Conservation (phyloP, 108 stramenopile genomes). For the Conticribra weissflogii region DNA sequence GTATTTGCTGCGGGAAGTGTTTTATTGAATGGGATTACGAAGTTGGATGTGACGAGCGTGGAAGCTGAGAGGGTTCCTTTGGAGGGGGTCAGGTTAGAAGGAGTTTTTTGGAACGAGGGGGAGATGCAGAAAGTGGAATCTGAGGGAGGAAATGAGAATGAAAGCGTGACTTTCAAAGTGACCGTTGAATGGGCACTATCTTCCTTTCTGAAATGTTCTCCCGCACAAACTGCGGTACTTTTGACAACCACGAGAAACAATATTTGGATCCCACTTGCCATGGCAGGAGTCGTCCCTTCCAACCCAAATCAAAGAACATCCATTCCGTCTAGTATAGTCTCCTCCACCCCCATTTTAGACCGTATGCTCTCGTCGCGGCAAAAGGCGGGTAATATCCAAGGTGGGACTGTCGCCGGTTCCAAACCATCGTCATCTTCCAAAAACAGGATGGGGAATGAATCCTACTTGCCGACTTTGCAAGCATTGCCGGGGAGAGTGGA, state of each 20-base stretch:
- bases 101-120: slow-evolving; percentile 33
- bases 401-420: slow-evolving; percentile 30
- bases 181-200: slow-evolving; percentile 62
- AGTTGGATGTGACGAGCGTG: slow-evolving; percentile 76
- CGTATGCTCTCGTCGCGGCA: no score
- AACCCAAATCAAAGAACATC: slow-evolving; percentile 15
- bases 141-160: no score
- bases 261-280: slow-evolving; percentile 58
- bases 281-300: slow-evolving; percentile 60
- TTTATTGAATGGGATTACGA: slow-evolving; percentile 78
- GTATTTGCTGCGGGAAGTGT: slow-evolving; percentile 83
- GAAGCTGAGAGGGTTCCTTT: slow-evolving; percentile 69
- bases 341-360: slow-evolving; percentile 78
- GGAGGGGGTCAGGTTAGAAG: slow-evolving; percentile 54
- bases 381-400: no score
- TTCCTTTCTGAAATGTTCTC: slow-evolving; percentile 68
- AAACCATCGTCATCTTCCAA: slow-evolving; percentile 15
- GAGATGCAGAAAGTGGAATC: slow-evolving; percentile 2
- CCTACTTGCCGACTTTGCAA: slow-evolving; percentile 85
- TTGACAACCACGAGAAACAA: slow-evolving; percentile 26
- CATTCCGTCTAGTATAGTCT: slow-evolving; percentile 1
- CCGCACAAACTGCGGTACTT: slow-evolving; percentile 70
- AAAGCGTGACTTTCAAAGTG: slow-evolving; percentile 1
- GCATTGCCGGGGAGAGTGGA: slow-evolving; percentile 80
- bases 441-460: slow-evolving; percentile 52